Evolutionary conservation across 108 stramenopile genomes (phyloP).

Genomic region (Fistulifera solaris): DNA sequence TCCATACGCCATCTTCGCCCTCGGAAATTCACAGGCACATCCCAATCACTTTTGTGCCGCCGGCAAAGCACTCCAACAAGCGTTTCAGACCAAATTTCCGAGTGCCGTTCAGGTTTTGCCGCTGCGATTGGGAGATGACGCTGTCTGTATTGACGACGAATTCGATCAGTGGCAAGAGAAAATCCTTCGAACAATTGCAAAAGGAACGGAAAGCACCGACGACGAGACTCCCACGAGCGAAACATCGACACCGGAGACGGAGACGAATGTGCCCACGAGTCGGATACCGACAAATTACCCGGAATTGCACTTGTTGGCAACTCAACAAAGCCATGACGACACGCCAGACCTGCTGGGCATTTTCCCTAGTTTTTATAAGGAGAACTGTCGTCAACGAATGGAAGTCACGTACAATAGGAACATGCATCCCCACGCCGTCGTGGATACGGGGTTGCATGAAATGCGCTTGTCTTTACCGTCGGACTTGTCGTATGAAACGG

Average conservation of each 20-base stretch:
- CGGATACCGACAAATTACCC: neutral
- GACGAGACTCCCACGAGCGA: slow-evolving; percentile 10
- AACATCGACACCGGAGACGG: slow-evolving; percentile 10
- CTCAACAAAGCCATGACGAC: no score
- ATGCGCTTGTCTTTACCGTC: slow-evolving; percentile 20
- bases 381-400: no score
- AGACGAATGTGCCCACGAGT: slow-evolving; percentile 4
- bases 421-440: slow-evolving; percentile 19
- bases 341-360: no score
- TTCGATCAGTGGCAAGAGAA: slow-evolving; percentile 83
- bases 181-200: slow-evolving; percentile 30
- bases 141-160: slow-evolving; percentile 84
- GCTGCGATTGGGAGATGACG: slow-evolving; percentile 87
- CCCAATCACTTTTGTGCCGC: slow-evolving; percentile 82
- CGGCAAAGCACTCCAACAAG: slow-evolving; percentile 59
- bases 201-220: slow-evolving; percentile 6
- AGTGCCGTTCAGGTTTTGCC: slow-evolving; percentile 57
- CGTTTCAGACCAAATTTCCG: slow-evolving; percentile 42
- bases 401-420: no score
- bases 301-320: neutral
- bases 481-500: slow-evolving; percentile 27
- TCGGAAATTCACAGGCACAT: slow-evolving; percentile 79
- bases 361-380: no score
- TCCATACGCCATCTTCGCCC: slow-evolving; percentile 78
- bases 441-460: slow-evolving; percentile 39